Evolutionary conservation across 2,329 filamentous ascomycete species (phyloP), one percentile per base, ranked within the genome.

Genomic region (Chrysoporthe deuterocubensis): DNA sequence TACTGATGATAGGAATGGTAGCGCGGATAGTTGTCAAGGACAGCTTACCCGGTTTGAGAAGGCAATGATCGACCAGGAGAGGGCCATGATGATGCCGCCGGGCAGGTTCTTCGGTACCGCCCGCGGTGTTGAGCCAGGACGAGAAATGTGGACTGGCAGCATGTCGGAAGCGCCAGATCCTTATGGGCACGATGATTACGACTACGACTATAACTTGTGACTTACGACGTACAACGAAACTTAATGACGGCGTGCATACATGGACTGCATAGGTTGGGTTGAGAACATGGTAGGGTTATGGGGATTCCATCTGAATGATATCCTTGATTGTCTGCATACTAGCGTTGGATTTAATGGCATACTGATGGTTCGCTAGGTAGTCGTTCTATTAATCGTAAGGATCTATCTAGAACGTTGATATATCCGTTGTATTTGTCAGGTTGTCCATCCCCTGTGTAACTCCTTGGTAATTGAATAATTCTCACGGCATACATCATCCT

Each of bases 1-100:
- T 54, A 6, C 7, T 26, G 50, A 13, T 9, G 11, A 54, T 26
- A 26, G 26, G 26, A 26, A 26, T 26, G 26, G 26, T 26, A 26
- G 26, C 26, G 26, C 50, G 21, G 26, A 16, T 14, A 21, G 11
- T 2, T 14, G 21, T 13, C 50, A 54, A 21, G 50, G 50, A 34
- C 50, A 65, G 44, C 40, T 54, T 16, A 69, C 52, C 13, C 54
- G 64, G 46, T 59, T 67, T 16, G 67, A 69, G 56, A 43, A 57
- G 46, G 16, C 26, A 0, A 18, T 69, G 0, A 16, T 69, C 34
- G 44, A 57, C n/a, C 50, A 21, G 48, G 67, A 69, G 40, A 67
- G 34, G n/a, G 18, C 48, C 9, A n/a, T 61, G 56, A 6, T 57
- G 2, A 18, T 54, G 26, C 21, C 50, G 50, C 13, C 5, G 54